Conservation (phyloP, 2,329 filamentous ascomycete species). For the Paraconiothyrium brasiliense region DNA sequence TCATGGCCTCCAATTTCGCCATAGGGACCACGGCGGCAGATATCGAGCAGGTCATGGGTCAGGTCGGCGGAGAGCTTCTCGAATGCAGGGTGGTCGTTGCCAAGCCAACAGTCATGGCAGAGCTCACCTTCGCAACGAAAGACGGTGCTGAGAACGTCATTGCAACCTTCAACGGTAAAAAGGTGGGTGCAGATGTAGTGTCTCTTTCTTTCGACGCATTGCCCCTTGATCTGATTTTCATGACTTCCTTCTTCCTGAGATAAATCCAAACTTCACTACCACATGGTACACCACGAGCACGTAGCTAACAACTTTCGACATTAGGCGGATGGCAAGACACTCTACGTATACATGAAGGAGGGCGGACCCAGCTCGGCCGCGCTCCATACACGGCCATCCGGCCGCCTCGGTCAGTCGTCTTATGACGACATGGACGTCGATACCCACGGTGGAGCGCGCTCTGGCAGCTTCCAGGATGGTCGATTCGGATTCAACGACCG, state of each 20-base stretch:
- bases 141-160: constrained; percentile 80
- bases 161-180: constrained; percentile 80
- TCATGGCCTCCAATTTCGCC: constrained; percentile 84
- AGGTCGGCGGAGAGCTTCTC: constrained; percentile 70
- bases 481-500: constrained; percentile 54
- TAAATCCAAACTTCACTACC: neutral
- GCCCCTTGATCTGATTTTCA: too few species aligned
- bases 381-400: constrained; percentile 38
- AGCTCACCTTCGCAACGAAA: constrained; percentile 77
- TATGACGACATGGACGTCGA: constrained; percentile 56
- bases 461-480: constrained; percentile 54
- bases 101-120: constrained; percentile 76
- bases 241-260: too few species aligned
- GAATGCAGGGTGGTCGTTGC: constrained; percentile 75
- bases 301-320: constrained; percentile 39
- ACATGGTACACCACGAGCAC: neutral
- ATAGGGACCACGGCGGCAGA: constrained; percentile 82
- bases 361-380: constrained; percentile 48
- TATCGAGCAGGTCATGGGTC: constrained; percentile 83
- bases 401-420: constrained; percentile 33
- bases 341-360: constrained; percentile 75
- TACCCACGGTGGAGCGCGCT: constrained; percentile 34
- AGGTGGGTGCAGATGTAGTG: constrained; percentile 60
- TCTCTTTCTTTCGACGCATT: neutral
- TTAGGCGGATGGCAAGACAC: constrained; percentile 77